These are phyloP conservation scores for Alternaria ethzedia DNA, from an alignment of 2,329 filamentous ascomycete species.

Conservation along the genomic window DNA sequence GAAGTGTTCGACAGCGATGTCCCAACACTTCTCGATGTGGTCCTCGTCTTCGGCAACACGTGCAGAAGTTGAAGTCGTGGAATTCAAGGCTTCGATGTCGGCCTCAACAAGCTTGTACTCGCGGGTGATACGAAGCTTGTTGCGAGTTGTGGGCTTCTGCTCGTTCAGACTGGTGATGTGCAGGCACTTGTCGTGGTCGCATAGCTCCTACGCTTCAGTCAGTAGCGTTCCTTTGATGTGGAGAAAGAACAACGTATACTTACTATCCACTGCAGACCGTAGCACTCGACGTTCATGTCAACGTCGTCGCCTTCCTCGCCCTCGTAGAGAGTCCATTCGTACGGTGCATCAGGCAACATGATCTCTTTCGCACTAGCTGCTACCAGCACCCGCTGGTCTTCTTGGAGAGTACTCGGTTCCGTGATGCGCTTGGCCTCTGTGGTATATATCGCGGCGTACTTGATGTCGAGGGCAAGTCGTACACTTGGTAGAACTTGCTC, in stretches of 20 bases:
- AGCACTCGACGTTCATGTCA: slow-evolving; percentile 1
- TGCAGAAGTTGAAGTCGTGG: background rate
- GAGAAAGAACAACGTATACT: background rate
- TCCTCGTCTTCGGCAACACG: background rate
- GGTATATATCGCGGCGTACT: slow-evolving; percentile 16
- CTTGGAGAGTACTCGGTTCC: slow-evolving; percentile 12
- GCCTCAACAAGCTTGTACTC: slow-evolving; percentile 1
- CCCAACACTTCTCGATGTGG: slow-evolving; percentile 11
- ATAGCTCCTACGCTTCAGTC: background rate
- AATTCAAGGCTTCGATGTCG: background rate
- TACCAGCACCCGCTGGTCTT: slow-evolving; percentile 16
- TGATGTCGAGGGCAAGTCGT: slow-evolving; percentile 12
- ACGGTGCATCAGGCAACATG: slow-evolving; percentile 15
- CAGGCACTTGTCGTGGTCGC: slow-evolving; percentile 13
- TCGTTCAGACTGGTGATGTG: slow-evolving; percentile 13
- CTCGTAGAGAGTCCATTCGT: slow-evolving; percentile 6
- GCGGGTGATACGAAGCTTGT: slow-evolving; percentile 16
- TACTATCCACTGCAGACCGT: slow-evolving; percentile 9
- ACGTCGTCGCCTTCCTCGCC: slow-evolving; percentile 18
- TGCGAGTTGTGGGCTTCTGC: slow-evolving; percentile 9
- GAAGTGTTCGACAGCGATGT: background rate
- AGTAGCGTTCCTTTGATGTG: fast-evolving
- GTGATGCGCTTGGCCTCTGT: slow-evolving; percentile 11
- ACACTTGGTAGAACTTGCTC: slow-evolving; percentile 21
- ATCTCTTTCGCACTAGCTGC: background rate